phyloP scores from a whole-genome alignment of 768 basidiomycete genomes.

The Lentinula raphanica region DNA sequence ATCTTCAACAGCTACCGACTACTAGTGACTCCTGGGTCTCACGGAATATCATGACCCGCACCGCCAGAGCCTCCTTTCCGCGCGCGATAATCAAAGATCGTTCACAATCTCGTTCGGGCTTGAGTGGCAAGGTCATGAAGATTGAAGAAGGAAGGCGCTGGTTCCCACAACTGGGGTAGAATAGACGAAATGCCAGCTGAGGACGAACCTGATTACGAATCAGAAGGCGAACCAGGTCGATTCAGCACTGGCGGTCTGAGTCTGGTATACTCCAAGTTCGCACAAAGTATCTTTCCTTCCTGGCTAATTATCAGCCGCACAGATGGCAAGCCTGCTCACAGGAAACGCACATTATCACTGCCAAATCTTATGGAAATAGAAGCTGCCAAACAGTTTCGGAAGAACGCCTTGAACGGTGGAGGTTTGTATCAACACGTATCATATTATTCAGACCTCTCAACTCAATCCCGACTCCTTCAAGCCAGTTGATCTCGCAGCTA shows the following conservation, averaged over 20 bases:
- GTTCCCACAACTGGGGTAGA: slow-evolving; percentile 83
- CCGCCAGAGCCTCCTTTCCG: slow-evolving; percentile 61
- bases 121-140: slow-evolving; percentile 62
- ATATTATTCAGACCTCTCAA: slow-evolving; percentile 13
- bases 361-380: slow-evolving; percentile 57
- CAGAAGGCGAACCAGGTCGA: slow-evolving; percentile 29
- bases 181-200: slow-evolving; percentile 56
- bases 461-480: background rate
- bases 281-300: no score
- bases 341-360: slow-evolving; percentile 33
- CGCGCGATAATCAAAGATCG: slow-evolving; percentile 73
- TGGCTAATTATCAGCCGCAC: background rate
- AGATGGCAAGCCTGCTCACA: slow-evolving; percentile 14
- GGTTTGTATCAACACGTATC: slow-evolving; percentile 34
- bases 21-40: background rate
- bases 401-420: slow-evolving; percentile 61
- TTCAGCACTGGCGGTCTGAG: no score
- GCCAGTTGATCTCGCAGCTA: slow-evolving; percentile 62
- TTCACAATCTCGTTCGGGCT: slow-evolving; percentile 72
- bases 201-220: slow-evolving; percentile 45
- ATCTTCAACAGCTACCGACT: background rate
- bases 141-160: slow-evolving; percentile 79
- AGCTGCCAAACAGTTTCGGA: slow-evolving; percentile 56
- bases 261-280: no score
- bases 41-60: slow-evolving; percentile 29